Evolutionary conservation across 1,284 basidiomycete genomes (phyloP), one percentile per base, ranked within the genome.

Genomic region (Trichosporon sp.): DNA sequence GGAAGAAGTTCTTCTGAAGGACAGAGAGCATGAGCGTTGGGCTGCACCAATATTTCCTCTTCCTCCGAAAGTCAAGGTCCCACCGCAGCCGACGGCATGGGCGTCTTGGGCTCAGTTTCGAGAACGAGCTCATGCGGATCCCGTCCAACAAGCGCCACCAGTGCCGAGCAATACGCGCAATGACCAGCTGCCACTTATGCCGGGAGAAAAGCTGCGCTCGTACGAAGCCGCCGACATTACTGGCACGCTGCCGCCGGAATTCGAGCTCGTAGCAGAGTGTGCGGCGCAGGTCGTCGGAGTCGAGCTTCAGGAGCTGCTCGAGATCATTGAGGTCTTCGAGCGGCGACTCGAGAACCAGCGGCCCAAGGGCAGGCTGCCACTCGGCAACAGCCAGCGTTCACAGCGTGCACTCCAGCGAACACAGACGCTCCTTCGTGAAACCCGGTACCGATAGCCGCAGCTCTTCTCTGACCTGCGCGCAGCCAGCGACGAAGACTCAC

Each of bases 281-380:
- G 73, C 73, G n/a, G 70, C 70, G 2, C 64, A 69, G 11, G 68
- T 76, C 1, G 60, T 72, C 1, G 75, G 76, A n/a, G 73, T 75
- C 5, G 57, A 65, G 3, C 4, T 23, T 9, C 29, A 37, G 25
- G 69, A 69, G 1, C 49, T 79, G 7, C 64, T 56, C 11, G 60
- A 65, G 13, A 54, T 71, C 1, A 70, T 78, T 1, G 68, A 75
- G 59, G 27, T 62, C 11, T 70, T 75, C 16, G 77, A 78, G 68
- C 63, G 73, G 29, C 62, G 69, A n/a, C 52, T 78, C 56, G 70
- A 73, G 60, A n/a, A 14, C 6, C 23, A 4, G 16, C 61, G 62
- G 8, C 64, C 64, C 25, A 54, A 54, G 27, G 8, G 25, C 27
- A 6, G n/a, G 14, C 49, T 29, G 19, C 11, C 14, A 9, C 54